These are phyloP conservation scores for Thermothielavioides terrestris DNA, from an alignment of 495 filamentous ascomycete species.

Conservation along the genomic window DNA sequence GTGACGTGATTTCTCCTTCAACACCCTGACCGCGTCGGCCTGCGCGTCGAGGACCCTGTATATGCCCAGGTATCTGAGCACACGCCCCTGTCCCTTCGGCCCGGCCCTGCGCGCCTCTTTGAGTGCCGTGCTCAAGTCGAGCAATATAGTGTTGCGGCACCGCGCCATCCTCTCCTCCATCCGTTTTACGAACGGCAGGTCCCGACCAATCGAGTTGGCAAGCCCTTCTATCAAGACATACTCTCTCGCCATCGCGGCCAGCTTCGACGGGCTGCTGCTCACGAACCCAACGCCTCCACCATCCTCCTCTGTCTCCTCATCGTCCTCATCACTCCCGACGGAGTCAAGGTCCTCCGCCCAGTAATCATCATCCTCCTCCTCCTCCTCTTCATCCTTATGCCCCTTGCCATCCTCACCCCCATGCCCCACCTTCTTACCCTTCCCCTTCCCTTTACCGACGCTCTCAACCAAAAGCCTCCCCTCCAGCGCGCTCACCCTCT, in stretches of 20 bases:
- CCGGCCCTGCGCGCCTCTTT: constrained; percentile 58
- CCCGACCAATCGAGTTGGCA: constrained; percentile 34
- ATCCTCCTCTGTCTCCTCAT: constrained; percentile 19
- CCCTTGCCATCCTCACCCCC: too few species aligned
- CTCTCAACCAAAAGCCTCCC: constrained; percentile 47
- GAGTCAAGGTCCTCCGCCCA: constrained; percentile 22
- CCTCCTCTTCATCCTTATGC: constrained; percentile 14
- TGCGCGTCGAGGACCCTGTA: constrained; percentile 73
- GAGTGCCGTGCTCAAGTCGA: constrained; percentile 73
- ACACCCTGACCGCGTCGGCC: constrained; percentile 60
- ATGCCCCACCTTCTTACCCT: not conserved
- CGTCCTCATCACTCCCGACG: constrained; percentile 17
- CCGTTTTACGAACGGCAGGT: constrained; percentile 38
- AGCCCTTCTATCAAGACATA: constrained; percentile 34
- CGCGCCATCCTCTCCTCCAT: constrained; percentile 45
- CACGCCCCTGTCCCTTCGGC: constrained; percentile 43
- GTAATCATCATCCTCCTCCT: constrained; percentile 28
- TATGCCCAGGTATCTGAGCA: constrained; percentile 63
- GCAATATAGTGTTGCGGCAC: constrained; percentile 62
- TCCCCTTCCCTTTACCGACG: constrained; percentile 9
- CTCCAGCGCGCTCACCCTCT: constrained; percentile 67
- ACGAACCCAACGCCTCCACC: constrained; percentile 19
- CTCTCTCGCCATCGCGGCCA: constrained; percentile 36
- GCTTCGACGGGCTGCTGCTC: constrained; percentile 34
- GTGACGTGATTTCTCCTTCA: constrained; percentile 41